Evolutionary conservation across 2,329 filamentous ascomycete genomes (phyloP).

Genomic region (Hortaea sp.): DNA sequence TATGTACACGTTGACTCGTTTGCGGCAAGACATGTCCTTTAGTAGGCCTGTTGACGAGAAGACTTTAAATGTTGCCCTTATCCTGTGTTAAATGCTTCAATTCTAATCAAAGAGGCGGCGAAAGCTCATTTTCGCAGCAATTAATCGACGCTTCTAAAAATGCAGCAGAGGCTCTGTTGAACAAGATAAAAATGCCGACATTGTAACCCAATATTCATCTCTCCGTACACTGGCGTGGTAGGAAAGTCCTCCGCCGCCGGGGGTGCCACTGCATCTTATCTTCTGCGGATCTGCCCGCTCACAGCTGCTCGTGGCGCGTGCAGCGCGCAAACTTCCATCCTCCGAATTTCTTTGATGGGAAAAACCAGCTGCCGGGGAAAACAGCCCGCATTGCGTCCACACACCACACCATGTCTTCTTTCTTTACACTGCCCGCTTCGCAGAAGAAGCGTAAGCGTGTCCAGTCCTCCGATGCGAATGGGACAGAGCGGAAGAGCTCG

Average conservation of each 20-base stretch:
- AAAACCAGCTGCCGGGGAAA: background rate
- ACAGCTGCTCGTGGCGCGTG: background rate
- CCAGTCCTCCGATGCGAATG: slow-evolving; percentile 34
- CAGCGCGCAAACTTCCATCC: background rate
- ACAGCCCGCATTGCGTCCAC: background rate
- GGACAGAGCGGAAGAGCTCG: slow-evolving; percentile 35
- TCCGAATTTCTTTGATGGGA: background rate
- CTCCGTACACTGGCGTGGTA: too few relatives aligned
- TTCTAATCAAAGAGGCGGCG: too few relatives aligned
- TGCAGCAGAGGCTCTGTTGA: too few relatives aligned
- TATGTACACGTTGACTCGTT: too few relatives aligned
- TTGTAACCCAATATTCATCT: too few relatives aligned
- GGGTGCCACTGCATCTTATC: background rate
- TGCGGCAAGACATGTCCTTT: too few relatives aligned
- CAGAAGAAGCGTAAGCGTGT: slow-evolving; percentile 86
- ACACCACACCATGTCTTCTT: slow-evolving; percentile 66
- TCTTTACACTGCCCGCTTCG: slow-evolving; percentile 81
- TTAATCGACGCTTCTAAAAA: too few relatives aligned
- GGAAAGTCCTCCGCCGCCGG: background rate
- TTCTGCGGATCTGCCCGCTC: background rate
- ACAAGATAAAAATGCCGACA: too few relatives aligned
- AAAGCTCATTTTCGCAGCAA: too few relatives aligned
- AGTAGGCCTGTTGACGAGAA: too few relatives aligned
- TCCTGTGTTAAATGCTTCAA: too few relatives aligned
- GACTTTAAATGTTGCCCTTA: too few relatives aligned